Percentiles rank a stretch among this genome's conserved stretches.
These are phyloP conservation scores for Spizellomyces sp. DNA, from an alignment of 192 early-diverging fungal species.

Conservation along the genomic window DNA sequence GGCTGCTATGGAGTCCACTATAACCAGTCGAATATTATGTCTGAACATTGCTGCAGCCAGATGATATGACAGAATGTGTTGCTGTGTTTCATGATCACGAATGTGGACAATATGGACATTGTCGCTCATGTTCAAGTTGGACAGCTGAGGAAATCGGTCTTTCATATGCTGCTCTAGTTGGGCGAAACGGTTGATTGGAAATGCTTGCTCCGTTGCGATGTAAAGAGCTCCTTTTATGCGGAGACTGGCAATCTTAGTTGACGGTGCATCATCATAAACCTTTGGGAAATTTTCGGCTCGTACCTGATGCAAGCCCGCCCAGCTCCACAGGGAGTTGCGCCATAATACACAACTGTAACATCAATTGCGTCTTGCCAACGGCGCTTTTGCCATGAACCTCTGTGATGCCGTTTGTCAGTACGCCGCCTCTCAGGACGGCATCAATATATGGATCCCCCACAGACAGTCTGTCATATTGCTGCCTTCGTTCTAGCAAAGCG, in stretches of 20 bases:
- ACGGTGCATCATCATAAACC: no score
- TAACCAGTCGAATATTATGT: constrained; percentile 65
- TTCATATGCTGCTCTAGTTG: constrained; percentile 41
- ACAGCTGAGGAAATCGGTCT: constrained; percentile 23
- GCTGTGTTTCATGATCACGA: constrained; percentile 68
- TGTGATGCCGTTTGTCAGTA: constrained; percentile 31
- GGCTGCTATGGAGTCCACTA: constrained; percentile 86
- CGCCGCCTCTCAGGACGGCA: constrained; percentile 33
- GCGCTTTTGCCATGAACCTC: constrained; percentile 60
- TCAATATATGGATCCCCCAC: constrained; percentile 31
- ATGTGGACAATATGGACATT: constrained; percentile 73
- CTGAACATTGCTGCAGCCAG: constrained; percentile 63
- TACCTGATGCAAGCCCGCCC: constrained; percentile 66
- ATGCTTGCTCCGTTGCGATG: constrained; percentile 72
- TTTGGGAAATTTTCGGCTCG: neutral
- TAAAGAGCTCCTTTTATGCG: constrained; percentile 53
- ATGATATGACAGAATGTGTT: constrained; percentile 73
- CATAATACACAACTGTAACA: constrained; percentile 76
- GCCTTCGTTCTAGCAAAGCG: neutral
- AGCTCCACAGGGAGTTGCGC: constrained; percentile 60
- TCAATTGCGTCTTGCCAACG: constrained; percentile 85
- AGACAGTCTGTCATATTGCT: constrained; percentile 7
- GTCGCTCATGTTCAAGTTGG: constrained; percentile 24
- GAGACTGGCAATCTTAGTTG: no score
- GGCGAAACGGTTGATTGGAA: constrained; percentile 63